Conservation (phyloP, 1,284 basidiomycete genomes). For the Butyriboletus pseudospeciosus region DNA sequence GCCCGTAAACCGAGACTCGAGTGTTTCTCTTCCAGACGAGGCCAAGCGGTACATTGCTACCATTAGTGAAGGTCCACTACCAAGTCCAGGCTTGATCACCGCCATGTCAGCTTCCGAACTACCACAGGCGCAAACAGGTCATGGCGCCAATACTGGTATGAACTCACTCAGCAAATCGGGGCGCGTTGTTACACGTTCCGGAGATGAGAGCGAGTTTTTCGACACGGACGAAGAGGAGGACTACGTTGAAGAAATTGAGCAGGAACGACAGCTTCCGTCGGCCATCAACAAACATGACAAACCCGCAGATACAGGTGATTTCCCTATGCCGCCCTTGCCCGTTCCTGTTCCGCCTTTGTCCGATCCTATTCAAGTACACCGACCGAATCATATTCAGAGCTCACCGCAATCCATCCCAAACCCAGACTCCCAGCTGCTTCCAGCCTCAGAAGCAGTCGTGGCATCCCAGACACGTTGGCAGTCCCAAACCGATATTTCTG, state of each 20-base stretch:
- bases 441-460: conserved; percentile 3
- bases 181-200: neutral
- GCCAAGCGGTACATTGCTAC: conserved; percentile 64
- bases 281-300: conserved; percentile 20
- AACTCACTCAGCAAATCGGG: conserved; percentile 5
- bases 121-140: neutral
- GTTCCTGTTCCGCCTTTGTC: conserved; percentile 26
- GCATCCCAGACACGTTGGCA: conserved; percentile 23
- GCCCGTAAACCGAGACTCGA: conserved; percentile 49
- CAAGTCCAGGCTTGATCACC: conserved; percentile 40
- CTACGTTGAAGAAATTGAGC: conserved; percentile 25
- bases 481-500: conserved; percentile 22
- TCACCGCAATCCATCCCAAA: conserved; percentile 6
- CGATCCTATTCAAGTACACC: conserved; percentile 12
- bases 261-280: conserved; percentile 14
- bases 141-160: neutral
- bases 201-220: conserved; percentile 42
- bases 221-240: conserved; percentile 57
- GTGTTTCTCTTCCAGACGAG: conserved; percentile 68
- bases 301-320: conserved; percentile 38
- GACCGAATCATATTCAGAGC: conserved; percentile 12
- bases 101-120: neutral
- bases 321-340: conserved; percentile 40
- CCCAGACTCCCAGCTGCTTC: conserved; percentile 2
- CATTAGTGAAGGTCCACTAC: conserved; percentile 58